phyloP scores from a whole-genome alignment of 1,139 yeast genomes.

The Nakaseomyces delphensis region DNA sequence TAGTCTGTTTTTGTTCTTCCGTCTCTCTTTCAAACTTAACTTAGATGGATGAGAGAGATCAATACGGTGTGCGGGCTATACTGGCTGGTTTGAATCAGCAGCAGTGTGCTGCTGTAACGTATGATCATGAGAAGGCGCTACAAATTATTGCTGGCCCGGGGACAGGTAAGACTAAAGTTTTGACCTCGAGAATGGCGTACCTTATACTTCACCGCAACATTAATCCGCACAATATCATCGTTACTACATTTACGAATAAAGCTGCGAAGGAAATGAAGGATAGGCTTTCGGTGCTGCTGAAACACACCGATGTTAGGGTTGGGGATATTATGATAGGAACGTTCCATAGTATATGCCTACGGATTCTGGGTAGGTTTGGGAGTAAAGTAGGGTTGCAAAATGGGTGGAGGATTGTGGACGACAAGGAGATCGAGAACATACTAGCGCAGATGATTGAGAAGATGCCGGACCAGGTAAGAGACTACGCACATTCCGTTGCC shows the following conservation, averaged over 20 bases:
- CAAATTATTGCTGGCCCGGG: conserved; percentile 94
- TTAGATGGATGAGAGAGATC: background rate
- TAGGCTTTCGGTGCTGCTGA: conserved; percentile 41
- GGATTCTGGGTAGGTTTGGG: conserved; percentile 53
- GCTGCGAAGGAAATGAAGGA: conserved; percentile 80
- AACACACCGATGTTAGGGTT: conserved; percentile 34
- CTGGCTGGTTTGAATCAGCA: conserved; percentile 40
- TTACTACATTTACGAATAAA: conserved; percentile 84
- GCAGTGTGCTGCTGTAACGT: conserved; percentile 56
- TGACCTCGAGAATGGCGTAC: conserved; percentile 70
- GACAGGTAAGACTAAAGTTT: conserved; percentile 74
- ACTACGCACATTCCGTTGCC: conserved; percentile 23
- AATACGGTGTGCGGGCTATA: conserved; percentile 9
- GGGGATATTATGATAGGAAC: conserved; percentile 63
- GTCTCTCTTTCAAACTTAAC: too few species aligned
- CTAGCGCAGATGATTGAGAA: conserved; percentile 39
- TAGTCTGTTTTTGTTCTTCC: too few species aligned
- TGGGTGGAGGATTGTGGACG: conserved; percentile 55
- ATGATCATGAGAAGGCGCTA: conserved; percentile 43
- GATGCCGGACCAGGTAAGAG: conserved; percentile 31
- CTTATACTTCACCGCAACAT: conserved; percentile 44
- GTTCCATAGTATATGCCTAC: conserved; percentile 70
- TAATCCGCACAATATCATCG: conserved; percentile 55
- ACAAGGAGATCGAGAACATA: conserved; percentile 49
- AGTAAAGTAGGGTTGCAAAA: conserved; percentile 38